Conservation (phyloP, 176 grass and related monocot genomes). For the Metroxylon sagu region DNA sequence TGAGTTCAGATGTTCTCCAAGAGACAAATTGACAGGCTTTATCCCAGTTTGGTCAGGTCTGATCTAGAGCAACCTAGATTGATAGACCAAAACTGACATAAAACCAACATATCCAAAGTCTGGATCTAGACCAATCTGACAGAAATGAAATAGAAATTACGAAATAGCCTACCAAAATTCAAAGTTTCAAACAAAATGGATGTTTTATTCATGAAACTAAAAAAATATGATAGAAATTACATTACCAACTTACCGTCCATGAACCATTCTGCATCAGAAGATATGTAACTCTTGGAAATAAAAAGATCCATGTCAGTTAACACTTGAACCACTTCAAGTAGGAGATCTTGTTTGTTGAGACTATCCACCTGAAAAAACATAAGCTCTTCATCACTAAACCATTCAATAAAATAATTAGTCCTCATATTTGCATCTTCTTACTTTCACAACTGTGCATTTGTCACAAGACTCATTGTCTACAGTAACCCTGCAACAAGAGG, state of each 20-base stretch:
- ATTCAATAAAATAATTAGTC: too few species aligned
- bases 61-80: too few species aligned
- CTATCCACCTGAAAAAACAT: conserved; percentile 33
- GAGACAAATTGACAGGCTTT: too few species aligned
- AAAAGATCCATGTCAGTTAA: conserved; percentile 47
- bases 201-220: neutral
- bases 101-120: too few species aligned
- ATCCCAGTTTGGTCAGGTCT: too few species aligned
- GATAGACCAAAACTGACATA: too few species aligned
- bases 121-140: too few species aligned
- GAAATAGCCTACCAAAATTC: too few species aligned
- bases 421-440: conserved; percentile 3
- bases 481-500: conserved; percentile 30
- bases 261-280: conserved; percentile 53
- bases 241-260: conserved; percentile 39
- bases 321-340: conserved; percentile 47
- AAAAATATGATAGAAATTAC: neutral
- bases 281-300: conserved; percentile 50
- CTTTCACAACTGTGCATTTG: conserved; percentile 43
- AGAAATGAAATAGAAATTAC: too few species aligned
- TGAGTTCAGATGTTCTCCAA: too few species aligned
- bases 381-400: neutral
- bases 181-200: too few species aligned
- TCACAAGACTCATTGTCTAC: conserved; percentile 53
- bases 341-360: conserved; percentile 35